Conservation (phyloP, 495 filamentous ascomycete species). For the Evernia prunastri region DNA sequence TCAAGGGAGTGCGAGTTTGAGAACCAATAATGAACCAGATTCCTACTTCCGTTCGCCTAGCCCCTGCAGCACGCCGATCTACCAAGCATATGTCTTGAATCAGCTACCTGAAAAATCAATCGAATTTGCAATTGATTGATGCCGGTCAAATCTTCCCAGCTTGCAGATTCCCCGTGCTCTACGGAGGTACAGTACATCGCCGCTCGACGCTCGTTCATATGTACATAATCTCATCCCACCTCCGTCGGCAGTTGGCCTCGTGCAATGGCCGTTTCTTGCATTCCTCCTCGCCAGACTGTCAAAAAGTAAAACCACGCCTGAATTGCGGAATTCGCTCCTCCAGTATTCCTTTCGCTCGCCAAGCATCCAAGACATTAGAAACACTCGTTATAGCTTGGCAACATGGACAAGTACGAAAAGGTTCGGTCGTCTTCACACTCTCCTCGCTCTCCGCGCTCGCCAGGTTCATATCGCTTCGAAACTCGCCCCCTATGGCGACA, state of each 20-base stretch:
- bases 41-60: not conserved
- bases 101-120: too few relatives aligned
- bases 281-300: not conserved
- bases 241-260: not conserved
- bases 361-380: not conserved
- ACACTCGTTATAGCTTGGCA: not conserved
- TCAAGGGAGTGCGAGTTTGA: too few relatives aligned
- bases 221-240: not conserved
- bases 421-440: not conserved
- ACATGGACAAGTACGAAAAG: not conserved
- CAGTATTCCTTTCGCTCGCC: not conserved
- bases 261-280: not conserved
- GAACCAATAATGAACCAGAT: not conserved
- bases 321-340: not conserved
- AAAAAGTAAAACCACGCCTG: not conserved
- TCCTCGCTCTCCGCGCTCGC: not conserved
- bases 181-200: not conserved
- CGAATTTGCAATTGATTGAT: not conserved
- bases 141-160: not conserved
- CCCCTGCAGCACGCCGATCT: not conserved
- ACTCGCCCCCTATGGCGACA: not conserved
- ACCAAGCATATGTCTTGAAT: not conserved
- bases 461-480: not conserved
- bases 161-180: not conserved
- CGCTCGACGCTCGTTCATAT: not conserved